Base-by-base conservation (phyloP, 306 rosid genomes). In the Hippophae rhamnoides region DNA sequence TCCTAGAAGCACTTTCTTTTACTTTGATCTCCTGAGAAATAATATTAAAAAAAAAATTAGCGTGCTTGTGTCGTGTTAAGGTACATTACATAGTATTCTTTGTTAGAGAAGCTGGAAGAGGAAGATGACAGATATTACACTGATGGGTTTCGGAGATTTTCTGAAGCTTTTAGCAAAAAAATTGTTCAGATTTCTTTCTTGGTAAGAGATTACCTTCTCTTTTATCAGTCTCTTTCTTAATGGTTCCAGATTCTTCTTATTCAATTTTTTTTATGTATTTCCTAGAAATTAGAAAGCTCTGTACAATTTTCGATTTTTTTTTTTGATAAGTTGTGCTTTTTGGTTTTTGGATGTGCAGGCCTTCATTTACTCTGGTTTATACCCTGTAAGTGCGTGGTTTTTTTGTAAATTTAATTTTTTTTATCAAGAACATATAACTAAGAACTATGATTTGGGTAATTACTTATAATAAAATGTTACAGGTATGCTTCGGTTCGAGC, bases 401-500 rank as follows among this genome's bases (percentile, higher is more conserved):
- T 14, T 12, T 44, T 65, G 0, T 7, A 10, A 13, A 6, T 14
- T 31, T 59, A 66, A 9, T 10, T 23, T 60, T 68, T 7, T 38
- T 38, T 26, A 1, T 12, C 5, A 46, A 49, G 40, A 9, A 6
- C 56, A 9, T 23, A 9, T 52, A 58, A 7, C 40, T 54, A 47
- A 41, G 31, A 31, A 49, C 13, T 8, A 4, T 45, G 41, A 40
- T 53, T 61, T 18, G 6, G 27, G 41, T 44, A 23, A 46, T 14
- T 48, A 41, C 68, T 56, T 60, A 57, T 5, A 0, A n/a, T 53
- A 52, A 64, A 8, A 43, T 62, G 57, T 26, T 64, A 13, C 69
- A 85, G 93, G 73, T 77, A 68, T 14, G 80, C 65, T 64, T 79
- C 93, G 47, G 44, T 79, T 68, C 63, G 68, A 65, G 75, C 77